Base-by-base conservation (phyloP, 441 rosid genomes). In the Croton laevigatus region DNA sequence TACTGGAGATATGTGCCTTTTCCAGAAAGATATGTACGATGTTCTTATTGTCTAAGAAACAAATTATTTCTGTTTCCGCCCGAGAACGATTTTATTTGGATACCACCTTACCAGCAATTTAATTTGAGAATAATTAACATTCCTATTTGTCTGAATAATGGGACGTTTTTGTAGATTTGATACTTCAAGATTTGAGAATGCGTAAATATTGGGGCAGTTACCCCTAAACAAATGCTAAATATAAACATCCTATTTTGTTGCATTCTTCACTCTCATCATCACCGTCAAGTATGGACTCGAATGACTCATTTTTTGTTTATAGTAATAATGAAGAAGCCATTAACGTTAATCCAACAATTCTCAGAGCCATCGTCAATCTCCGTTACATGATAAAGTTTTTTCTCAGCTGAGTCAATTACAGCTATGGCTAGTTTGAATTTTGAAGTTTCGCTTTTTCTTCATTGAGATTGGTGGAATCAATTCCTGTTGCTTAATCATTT, bases 401-500 rank as follows among this genome's bases (percentile, higher is more conserved):
- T 27, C 32, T 27, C 32, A 27, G 32, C 1, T 27, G 32, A 27
- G 32, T 27, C 32, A 27, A 27, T 27, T 27, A 27, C 32, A 1
- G 32, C 32, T 27, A 27, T 27, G 32, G 32, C 32, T 2, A n/a
- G n/a, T n/a, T n/a, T n/a, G n/a, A 27, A 27, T 27, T 27, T 27
- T 27, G 32, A 1, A 27, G 1, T 27, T 27, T 27, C 32, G 1
- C 32, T 27, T 27, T 27, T 27, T 27, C 32, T 27, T 55, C 66
- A 65, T 66, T 60, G 65, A 59, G 70, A 65, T 65, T 57, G 70
- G 58, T 65, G 70, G 32, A 27, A 27, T 27, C 32, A 27, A 27
- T 1, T 27, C 32, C 32, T 27, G 32, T 27, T 27, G 32, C 1
- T 27, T 27, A 27, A 27, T 27, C 32, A 27, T 27, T 27, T 27